These are phyloP conservation scores for Gamarada debralockiae DNA, from an alignment of 495 filamentous ascomycete genomes.

Conservation along the genomic window DNA sequence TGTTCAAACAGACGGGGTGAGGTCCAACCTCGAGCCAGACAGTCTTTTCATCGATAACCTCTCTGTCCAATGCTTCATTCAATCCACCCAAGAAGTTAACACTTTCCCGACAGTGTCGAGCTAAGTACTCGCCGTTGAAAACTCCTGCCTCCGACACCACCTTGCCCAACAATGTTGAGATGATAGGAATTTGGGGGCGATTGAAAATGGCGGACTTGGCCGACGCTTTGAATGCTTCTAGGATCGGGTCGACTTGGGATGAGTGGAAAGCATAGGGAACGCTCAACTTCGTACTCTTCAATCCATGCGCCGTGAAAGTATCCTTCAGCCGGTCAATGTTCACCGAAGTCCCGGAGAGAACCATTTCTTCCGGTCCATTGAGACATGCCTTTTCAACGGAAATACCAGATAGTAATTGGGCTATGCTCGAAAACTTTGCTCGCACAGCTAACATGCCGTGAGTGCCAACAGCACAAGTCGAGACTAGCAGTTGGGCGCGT, in stretches of 20 bases:
- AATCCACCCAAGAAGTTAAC: conserved; percentile 73
- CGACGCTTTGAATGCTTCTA: conserved; percentile 58
- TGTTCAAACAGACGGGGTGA: conserved; percentile 62
- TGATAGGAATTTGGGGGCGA: conserved; percentile 56
- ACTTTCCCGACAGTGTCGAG: conserved; percentile 61
- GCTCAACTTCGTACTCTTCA: conserved; percentile 64
- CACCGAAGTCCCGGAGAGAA: conserved; percentile 47
- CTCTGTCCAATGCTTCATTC: conserved; percentile 43
- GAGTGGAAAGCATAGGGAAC: conserved; percentile 83
- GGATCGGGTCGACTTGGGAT: conserved; percentile 69
- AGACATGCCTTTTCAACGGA: conserved; percentile 51
- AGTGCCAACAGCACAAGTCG: conserved; percentile 65
- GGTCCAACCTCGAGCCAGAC: conserved; percentile 66
- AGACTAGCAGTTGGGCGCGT: conserved; percentile 70
- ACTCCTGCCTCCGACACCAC: conserved; percentile 50
- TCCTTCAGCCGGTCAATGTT: conserved; percentile 56
- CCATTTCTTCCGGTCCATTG: conserved; percentile 57
- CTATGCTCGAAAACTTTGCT: conserved; percentile 36
- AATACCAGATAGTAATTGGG: conserved; percentile 30
- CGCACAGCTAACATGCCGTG: conserved; percentile 65
- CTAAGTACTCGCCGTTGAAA: conserved; percentile 59
- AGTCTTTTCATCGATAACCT: conserved; percentile 47
- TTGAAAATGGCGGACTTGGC: conserved; percentile 55
- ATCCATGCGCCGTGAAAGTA: conserved; percentile 50
- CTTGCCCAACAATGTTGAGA: conserved; percentile 64